These are phyloP conservation scores for Nannizziopsis barbatae DNA, from an alignment of 2,329 filamentous ascomycete genomes.

Conservation along the genomic window DNA sequence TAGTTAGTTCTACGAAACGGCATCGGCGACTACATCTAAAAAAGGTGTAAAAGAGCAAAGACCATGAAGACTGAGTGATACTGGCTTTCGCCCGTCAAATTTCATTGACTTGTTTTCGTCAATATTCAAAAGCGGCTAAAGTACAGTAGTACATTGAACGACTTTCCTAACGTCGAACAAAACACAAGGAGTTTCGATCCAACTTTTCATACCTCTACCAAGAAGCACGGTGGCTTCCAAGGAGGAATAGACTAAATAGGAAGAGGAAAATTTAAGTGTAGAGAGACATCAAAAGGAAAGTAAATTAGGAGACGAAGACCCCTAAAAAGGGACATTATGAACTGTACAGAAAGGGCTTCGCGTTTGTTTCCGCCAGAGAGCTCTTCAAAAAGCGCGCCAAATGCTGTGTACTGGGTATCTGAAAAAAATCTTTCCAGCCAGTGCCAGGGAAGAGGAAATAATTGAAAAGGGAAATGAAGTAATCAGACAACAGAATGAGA, in stretches of 20 bases:
- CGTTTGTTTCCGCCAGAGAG: not conserved
- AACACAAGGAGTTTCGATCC: not conserved
- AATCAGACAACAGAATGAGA: not conserved
- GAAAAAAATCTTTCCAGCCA: slow-evolving; percentile 2
- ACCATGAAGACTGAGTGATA: not conserved
- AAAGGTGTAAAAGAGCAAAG: not conserved
- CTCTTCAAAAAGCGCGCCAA: not conserved
- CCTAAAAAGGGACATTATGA: not conserved
- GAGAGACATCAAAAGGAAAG: not conserved
- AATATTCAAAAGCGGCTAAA: slow-evolving; percentile 3
- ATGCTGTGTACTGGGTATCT: not conserved
- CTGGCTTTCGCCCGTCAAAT: not conserved
- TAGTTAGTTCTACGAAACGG: too few relatives aligned
- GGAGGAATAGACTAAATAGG: not conserved
- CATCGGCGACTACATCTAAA: too few relatives aligned
- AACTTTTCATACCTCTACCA: slow-evolving; percentile 4
- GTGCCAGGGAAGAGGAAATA: not conserved
- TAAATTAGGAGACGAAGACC: not conserved
- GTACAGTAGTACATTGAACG: slow-evolving; percentile 7
- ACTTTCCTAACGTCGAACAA: not conserved
- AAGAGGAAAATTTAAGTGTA: not conserved
- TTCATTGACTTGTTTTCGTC: not conserved
- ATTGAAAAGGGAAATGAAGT: not conserved
- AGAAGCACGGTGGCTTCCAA: slow-evolving; percentile 3
- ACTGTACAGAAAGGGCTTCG: not conserved